Conservation (phyloP, 2,329 filamentous ascomycete species). For the Ophiocordyceps australis region DNA sequence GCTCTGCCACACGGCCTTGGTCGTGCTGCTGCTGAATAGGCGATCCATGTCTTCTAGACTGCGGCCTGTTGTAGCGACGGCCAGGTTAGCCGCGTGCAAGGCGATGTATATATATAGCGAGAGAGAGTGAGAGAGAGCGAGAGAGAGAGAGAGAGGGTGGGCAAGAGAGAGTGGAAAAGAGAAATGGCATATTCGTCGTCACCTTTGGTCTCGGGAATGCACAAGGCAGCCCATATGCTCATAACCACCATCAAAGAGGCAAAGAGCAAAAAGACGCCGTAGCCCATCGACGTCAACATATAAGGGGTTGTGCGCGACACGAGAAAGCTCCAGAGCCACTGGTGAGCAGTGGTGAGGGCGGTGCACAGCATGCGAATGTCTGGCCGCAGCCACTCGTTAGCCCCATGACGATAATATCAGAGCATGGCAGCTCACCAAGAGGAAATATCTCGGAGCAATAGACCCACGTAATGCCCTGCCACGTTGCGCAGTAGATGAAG, state of each 20-base stretch:
- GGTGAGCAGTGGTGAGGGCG: slow-evolving; percentile 51
- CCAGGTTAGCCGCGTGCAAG: too few species aligned
- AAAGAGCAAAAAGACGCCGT: slow-evolving; percentile 54
- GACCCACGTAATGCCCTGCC: slow-evolving; percentile 64
- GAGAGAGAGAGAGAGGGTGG: too few species aligned
- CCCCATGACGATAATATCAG: too few species aligned
- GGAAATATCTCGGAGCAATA: slow-evolving; percentile 64
- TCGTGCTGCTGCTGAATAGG: too few species aligned
- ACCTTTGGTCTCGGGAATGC: slow-evolving; percentile 49
- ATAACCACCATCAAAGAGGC: slow-evolving; percentile 41
- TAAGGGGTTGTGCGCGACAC: slow-evolving; percentile 49
- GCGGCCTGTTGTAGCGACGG: too few species aligned
- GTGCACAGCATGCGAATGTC: slow-evolving; percentile 44
- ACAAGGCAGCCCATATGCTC: slow-evolving; percentile 40
- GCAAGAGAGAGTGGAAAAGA: too few species aligned
- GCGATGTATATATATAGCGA: too few species aligned
- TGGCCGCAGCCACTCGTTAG: too few species aligned
- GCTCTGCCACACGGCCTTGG: too few species aligned
- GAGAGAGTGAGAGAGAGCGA: slow-evolving; percentile 41
- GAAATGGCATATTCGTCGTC: too few species aligned
- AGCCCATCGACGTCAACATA: slow-evolving; percentile 41
- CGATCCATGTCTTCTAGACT: slow-evolving; percentile 49
- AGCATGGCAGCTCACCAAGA: too few species aligned
- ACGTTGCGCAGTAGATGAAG: slow-evolving; percentile 51
- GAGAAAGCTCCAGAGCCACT: slow-evolving; percentile 60